Percentiles rank a stretch among this genome's conserved stretches.
Evolutionary conservation across 2,329 filamentous ascomycete species (phyloP).

Genomic region (Diaporthe sp.): DNA sequence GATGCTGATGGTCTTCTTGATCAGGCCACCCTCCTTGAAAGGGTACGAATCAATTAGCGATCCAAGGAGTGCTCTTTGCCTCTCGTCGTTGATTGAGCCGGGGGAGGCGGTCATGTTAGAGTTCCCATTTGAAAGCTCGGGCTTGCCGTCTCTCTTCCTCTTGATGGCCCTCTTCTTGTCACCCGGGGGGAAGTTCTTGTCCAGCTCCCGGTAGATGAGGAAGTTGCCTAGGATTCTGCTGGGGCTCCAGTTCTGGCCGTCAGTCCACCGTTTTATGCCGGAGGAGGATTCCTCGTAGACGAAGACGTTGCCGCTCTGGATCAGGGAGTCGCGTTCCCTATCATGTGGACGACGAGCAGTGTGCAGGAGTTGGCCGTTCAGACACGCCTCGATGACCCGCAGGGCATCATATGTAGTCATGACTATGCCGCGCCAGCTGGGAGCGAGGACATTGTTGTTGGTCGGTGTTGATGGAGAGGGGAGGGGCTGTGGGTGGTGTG

Average conservation of each 20-base stretch:
- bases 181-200: constrained; percentile 80
- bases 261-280: constrained; percentile 94
- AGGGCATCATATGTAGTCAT: constrained; percentile 80
- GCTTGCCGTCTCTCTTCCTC: constrained; percentile 63
- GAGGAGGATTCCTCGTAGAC: constrained; percentile 93
- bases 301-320: constrained; percentile 87
- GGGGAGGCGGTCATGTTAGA: constrained; percentile 37
- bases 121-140: constrained; percentile 37
- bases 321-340: constrained; percentile 79
- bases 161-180: constrained; percentile 89
- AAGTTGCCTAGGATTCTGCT: constrained; percentile 88
- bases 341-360: constrained; percentile 89
- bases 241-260: constrained; percentile 91
- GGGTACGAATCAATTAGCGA: constrained; percentile 90
- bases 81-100: constrained; percentile 39
- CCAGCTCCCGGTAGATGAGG: constrained; percentile 85
- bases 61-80: constrained; percentile 69
- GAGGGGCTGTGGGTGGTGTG: constrained; percentile 48
- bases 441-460: constrained; percentile 26
- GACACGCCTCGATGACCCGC: constrained; percentile 82
- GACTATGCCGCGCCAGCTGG: constrained; percentile 74
- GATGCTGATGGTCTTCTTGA: constrained; percentile 94
- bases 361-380: constrained; percentile 76
- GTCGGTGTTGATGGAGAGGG: constrained; percentile 51
- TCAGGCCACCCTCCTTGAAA: constrained; percentile 83